A percentile compares a stretch with the other conserved stretches of the same genome.
These are phyloP conservation scores for Pseudocercospora fijiensis DNA, from an alignment of 2,329 filamentous ascomycete genomes.

Conservation along the genomic window DNA sequence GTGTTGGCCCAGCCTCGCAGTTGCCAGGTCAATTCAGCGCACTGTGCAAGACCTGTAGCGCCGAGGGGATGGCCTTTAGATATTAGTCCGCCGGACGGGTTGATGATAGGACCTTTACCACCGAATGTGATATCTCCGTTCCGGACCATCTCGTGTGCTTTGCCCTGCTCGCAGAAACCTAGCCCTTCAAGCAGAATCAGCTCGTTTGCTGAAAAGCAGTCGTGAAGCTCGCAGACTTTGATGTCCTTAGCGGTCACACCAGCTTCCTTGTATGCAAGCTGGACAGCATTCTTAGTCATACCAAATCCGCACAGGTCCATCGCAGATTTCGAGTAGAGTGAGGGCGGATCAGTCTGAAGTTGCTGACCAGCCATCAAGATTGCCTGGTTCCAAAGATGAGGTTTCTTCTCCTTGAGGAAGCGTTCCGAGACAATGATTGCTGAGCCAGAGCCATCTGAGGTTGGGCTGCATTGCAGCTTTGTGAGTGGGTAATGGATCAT, in stretches of 20 bases:
- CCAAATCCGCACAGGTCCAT: conserved; percentile 89
- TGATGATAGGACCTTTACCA: conserved; percentile 73
- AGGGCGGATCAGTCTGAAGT: conserved; percentile 78
- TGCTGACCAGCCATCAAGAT: conserved; percentile 84
- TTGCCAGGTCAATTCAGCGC: conserved; percentile 95
- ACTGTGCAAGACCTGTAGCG: conserved; percentile 89
- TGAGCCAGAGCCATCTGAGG: conserved; percentile 86
- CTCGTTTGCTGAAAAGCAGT: conserved; percentile 96
- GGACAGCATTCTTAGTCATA: conserved; percentile 73
- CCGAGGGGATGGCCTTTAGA: conserved; percentile 94
- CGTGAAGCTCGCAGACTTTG: conserved; percentile 87
- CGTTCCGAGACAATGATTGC: conserved; percentile 83
- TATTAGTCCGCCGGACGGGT: conserved; percentile 61
- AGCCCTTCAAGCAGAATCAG: conserved; percentile 87
- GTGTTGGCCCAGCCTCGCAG: conserved; percentile 92
- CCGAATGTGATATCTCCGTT: conserved; percentile 89
- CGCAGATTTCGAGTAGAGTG: conserved; percentile 72
- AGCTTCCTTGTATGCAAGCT: conserved; percentile 71
- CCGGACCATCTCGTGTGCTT: conserved; percentile 88
- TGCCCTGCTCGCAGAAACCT: conserved; percentile 71
- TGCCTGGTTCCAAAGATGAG: conserved; percentile 79
- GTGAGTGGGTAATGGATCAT: conserved; percentile 85
- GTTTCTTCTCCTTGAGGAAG: conserved; percentile 80
- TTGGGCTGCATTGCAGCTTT: conserved; percentile 98
- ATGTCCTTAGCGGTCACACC: conserved; percentile 65